phyloP scores from a whole-genome alignment of 345 rosid species.

The Hypericum perforatum region DNA sequence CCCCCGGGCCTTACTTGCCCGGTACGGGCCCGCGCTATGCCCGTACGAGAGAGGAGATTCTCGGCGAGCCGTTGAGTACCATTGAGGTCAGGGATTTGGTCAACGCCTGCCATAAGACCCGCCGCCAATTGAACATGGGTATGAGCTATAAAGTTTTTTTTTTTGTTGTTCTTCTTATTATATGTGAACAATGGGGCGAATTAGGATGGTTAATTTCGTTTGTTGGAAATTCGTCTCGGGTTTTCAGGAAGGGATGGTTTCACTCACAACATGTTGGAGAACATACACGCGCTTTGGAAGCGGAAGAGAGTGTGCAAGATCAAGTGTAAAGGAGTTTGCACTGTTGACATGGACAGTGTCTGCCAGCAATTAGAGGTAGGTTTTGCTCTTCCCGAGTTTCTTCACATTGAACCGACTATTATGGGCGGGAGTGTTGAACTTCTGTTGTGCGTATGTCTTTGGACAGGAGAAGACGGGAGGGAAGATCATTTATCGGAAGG shows the following conservation, averaged over 20 bases:
- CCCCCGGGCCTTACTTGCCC: conserved; percentile 70
- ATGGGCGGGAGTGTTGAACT: background rate
- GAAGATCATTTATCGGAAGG: conserved; percentile 63
- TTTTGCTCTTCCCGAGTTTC: background rate
- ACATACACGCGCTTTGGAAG: conserved; percentile 86
- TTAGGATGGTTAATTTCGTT: background rate
- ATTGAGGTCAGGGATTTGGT: conserved; percentile 64
- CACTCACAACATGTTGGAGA: conserved; percentile 89
- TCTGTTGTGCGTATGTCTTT: conserved; percentile 9
- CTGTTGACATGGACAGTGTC: conserved; percentile 88
- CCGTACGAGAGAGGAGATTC: conserved; percentile 59
- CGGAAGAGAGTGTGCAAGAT: conserved; percentile 81
- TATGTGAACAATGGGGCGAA: background rate
- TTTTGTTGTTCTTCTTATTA: background rate
- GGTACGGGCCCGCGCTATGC: conserved; percentile 76
- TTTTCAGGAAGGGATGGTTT: conserved; percentile 93
- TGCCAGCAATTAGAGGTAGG: conserved; percentile 82
- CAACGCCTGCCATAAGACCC: conserved; percentile 38
- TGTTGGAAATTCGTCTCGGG: conserved; percentile 1
- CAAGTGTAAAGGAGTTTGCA: conserved; percentile 88
- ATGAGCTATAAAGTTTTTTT: background rate
- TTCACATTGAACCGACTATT: too few species aligned
- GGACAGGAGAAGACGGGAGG: conserved; percentile 85
- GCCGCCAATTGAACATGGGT: conserved; percentile 87
- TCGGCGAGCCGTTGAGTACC: conserved; percentile 73